A percentile compares a stretch with the other conserved stretches of the same genome.
These are phyloP conservation scores for Nematodospora anomalae DNA, from an alignment of 1,139 yeast genomes.

Conservation along the genomic window DNA sequence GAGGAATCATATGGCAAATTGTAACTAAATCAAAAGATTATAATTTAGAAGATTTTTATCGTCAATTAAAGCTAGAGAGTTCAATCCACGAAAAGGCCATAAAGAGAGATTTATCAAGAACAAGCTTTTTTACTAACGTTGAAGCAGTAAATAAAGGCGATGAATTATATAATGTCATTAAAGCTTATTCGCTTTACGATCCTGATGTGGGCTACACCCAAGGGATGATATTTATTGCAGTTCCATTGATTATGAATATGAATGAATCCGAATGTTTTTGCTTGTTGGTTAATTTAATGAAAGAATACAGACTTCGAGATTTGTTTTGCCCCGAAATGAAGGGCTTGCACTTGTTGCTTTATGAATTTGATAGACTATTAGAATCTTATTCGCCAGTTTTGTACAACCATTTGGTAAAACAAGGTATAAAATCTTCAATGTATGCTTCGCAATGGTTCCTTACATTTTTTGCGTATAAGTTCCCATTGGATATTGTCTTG, in stretches of 20 bases:
- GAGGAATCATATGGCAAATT: constrained; percentile 92
- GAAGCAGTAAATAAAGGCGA: constrained; percentile 51
- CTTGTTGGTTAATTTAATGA: constrained; percentile 78
- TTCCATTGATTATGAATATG: constrained; percentile 81
- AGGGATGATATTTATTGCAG: constrained; percentile 92
- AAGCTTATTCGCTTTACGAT: constrained; percentile 82
- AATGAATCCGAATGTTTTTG: constrained; percentile 85
- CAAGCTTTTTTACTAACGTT: constrained; percentile 72
- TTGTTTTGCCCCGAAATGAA: constrained; percentile 90
- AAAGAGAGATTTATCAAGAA: constrained; percentile 77
- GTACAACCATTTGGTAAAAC: constrained; percentile 72
- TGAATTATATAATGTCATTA: constrained; percentile 71
- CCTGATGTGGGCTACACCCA: constrained; percentile 96
- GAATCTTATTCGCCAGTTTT: constrained; percentile 70
- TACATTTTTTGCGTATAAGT: constrained; percentile 90
- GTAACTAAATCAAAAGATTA: constrained; percentile 78
- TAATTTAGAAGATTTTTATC: constrained; percentile 68
- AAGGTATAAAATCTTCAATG: constrained; percentile 89
- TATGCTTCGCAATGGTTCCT: constrained; percentile 96
- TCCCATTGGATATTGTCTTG: constrained; percentile 80
- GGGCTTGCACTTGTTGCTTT: constrained; percentile 78
- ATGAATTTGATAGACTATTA: constrained; percentile 83
- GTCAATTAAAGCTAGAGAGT: constrained; percentile 49
- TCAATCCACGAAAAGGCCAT: constrained; percentile 77
- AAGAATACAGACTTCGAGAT: constrained; percentile 73